Conservation (phyloP, 345 rosid species). For the Salix koriyanagi region DNA sequence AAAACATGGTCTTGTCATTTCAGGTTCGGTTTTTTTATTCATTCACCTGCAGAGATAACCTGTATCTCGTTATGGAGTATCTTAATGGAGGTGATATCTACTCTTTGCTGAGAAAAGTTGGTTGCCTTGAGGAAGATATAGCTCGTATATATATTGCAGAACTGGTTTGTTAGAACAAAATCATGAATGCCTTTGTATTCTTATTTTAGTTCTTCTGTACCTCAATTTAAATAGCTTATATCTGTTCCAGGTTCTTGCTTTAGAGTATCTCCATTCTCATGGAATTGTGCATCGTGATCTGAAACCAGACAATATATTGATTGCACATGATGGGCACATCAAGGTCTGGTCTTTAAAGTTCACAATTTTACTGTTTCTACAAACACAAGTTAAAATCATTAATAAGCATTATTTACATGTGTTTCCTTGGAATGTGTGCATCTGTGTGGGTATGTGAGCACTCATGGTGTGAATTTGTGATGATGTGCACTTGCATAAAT, state of each 20-base stretch:
- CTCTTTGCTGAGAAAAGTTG: constrained; percentile 71
- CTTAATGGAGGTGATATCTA: constrained; percentile 83
- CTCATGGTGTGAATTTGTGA: neutral
- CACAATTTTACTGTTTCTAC: neutral
- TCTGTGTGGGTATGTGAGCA: neutral
- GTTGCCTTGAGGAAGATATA: constrained; percentile 72
- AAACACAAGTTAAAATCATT: too few relatives aligned
- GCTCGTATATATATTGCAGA: constrained; percentile 80
- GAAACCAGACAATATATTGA: constrained; percentile 78
- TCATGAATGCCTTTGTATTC: constrained; percentile 1
- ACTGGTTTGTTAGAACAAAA: constrained; percentile 51
- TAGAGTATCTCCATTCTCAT: constrained; percentile 74
- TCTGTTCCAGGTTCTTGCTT: constrained; percentile 73
- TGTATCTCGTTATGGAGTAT: constrained; percentile 88
- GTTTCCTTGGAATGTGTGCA: neutral
- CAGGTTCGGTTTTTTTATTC: constrained; percentile 86
- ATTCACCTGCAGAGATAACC: constrained; percentile 81
- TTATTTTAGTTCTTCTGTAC: constrained; percentile 7
- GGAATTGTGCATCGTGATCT: constrained; percentile 81
- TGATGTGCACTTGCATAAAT: neutral
- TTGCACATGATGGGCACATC: constrained; percentile 80
- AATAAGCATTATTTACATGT: too few relatives aligned
- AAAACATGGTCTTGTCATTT: constrained; percentile 26
- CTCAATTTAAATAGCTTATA: constrained; percentile 2
- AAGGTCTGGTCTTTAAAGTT: constrained; percentile 52